Conservation (phyloP, 257 asterid species). For the Rubia yunnanensis region DNA sequence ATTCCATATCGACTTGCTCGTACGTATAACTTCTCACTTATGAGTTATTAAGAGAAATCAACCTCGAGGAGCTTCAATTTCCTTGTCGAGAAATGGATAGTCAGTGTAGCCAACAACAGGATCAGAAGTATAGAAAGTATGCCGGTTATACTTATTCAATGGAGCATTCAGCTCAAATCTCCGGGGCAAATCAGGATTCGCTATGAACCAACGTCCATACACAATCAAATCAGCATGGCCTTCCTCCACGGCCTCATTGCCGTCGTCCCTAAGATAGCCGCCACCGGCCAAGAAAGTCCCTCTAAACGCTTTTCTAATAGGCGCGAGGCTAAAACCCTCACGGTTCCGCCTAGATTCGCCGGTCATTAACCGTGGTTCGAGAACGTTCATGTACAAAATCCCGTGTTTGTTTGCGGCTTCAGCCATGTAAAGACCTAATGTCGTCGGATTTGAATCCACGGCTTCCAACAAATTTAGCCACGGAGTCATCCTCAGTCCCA, state of each 20-base stretch:
- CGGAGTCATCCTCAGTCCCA: constrained; percentile 63
- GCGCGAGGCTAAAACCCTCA: constrained; percentile 33
- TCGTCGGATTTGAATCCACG: constrained; percentile 47
- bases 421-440: constrained; percentile 50
- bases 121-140: constrained; percentile 43
- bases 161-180: constrained; percentile 51
- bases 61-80: background rate
- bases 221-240: constrained; percentile 49
- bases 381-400: constrained; percentile 52
- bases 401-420: constrained; percentile 35
- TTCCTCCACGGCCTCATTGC: constrained; percentile 23
- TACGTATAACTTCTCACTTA: background rate
- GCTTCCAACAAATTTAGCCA: constrained; percentile 28
- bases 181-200: constrained; percentile 62
- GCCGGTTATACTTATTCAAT: constrained; percentile 46
- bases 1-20: too few species aligned
- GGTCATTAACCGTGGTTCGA: constrained; percentile 47
- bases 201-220: constrained; percentile 53
- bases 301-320: constrained; percentile 51
- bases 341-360: background rate
- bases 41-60: background rate
- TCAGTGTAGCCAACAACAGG: constrained; percentile 70
- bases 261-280: constrained; percentile 52
- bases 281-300: constrained; percentile 66
- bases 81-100: constrained; percentile 53